phyloP scores from a whole-genome alignment of 2,329 filamentous ascomycete genomes.

The Zalaria sp. region DNA sequence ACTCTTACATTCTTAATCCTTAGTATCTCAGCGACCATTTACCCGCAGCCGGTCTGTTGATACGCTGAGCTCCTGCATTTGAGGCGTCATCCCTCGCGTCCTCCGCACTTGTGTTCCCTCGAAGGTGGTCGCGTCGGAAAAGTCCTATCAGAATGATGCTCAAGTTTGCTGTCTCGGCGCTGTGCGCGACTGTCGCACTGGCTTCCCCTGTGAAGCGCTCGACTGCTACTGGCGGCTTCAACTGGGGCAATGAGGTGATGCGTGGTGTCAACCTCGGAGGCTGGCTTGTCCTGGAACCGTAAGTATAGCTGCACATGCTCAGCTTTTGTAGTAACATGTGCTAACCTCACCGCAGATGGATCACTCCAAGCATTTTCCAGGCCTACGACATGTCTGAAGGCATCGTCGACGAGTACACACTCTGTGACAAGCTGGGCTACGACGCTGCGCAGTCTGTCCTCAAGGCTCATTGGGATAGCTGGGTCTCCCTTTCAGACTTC shows the following conservation, averaged over 20 bases:
- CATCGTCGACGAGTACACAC: slow-evolving; percentile 38
- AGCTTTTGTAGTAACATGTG: too few species aligned
- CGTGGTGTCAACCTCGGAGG: slow-evolving; percentile 37
- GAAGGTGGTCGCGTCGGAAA: too few species aligned
- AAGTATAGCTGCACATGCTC: slow-evolving; percentile 9
- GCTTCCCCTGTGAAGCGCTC: slow-evolving; percentile 10
- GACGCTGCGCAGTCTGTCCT: slow-evolving; percentile 29
- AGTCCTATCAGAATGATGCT: slow-evolving; percentile 11
- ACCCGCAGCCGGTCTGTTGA: too few species aligned
- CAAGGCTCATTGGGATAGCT: slow-evolving; percentile 37
- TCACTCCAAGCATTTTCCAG: slow-evolving; percentile 43
- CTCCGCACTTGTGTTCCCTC: too few species aligned
- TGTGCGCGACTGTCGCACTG: slow-evolving; percentile 11
- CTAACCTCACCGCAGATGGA: slow-evolving; percentile 25
- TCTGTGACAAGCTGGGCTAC: slow-evolving; percentile 34
- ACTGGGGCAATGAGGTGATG: slow-evolving; percentile 36
- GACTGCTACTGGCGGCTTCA: slow-evolving; percentile 18
- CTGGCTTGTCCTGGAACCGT: slow-evolving; percentile 35
- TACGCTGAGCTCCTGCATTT: too few species aligned
- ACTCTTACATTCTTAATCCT: too few species aligned
- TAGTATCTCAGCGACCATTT: too few species aligned
- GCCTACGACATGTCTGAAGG: slow-evolving; percentile 10
- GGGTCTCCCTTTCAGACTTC: slow-evolving; percentile 37
- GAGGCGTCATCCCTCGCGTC: too few species aligned
- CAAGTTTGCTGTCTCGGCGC: slow-evolving; percentile 10